phyloP scores from a whole-genome alignment of 2,329 filamentous ascomycete genomes.

The Drechslerella dactyloides region DNA sequence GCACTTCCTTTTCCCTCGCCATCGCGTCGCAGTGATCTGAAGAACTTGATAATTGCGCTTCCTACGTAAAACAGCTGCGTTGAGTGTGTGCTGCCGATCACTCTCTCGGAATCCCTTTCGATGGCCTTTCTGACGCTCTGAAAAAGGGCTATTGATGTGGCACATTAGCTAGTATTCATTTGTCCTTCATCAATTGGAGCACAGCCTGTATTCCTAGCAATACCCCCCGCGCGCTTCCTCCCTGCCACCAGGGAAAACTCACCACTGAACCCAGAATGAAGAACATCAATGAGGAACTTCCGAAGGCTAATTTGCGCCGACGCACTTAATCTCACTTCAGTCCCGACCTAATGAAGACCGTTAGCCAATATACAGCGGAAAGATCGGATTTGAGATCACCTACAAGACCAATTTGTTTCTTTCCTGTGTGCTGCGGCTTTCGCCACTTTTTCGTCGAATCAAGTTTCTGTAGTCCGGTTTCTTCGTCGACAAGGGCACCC shows the following conservation, averaged over 20 bases:
- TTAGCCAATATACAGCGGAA: neutral
- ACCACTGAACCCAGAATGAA: constrained; percentile 89
- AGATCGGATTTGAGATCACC: neutral
- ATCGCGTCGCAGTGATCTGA: constrained; percentile 77
- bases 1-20: constrained; percentile 62
- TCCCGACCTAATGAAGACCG: constrained; percentile 1
- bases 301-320: constrained; percentile 78
- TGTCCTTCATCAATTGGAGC: too few species aligned
- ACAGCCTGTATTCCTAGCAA: too few species aligned
- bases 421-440: constrained; percentile 64
- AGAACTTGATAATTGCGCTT: constrained; percentile 83
- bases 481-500: constrained; percentile 75
- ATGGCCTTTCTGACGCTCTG: constrained; percentile 84
- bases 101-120: constrained; percentile 83
- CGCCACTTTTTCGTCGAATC: constrained; percentile 90
- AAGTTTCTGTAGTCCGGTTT: constrained; percentile 81
- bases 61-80: constrained; percentile 88
- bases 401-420: constrained; percentile 14
- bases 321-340: constrained; percentile 67
- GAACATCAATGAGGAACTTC: constrained; percentile 86
- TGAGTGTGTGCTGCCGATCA: constrained; percentile 72
- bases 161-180: neutral
- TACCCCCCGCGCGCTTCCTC: too few species aligned
- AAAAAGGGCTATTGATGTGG: constrained; percentile 63
- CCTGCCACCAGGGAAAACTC: constrained; percentile 56